A percentile compares a stretch with the other conserved stretches of the same genome.
Evolutionary conservation across 805 yeast genomes (phyloP).

Genomic region (Yarrowia deformans): DNA sequence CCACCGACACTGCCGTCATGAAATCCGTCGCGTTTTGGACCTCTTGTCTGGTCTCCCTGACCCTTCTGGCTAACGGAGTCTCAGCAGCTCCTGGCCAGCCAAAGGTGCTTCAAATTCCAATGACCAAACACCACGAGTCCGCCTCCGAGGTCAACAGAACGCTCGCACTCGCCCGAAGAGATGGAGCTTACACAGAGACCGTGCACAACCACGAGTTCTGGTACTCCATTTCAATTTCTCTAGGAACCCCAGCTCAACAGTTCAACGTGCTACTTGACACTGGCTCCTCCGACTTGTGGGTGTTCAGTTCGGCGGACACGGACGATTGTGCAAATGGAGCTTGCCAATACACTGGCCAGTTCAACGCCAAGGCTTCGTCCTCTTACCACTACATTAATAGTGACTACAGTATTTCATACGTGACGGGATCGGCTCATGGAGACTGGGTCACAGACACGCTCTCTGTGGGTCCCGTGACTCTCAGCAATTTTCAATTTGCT

Average conservation of each 20-base stretch:
- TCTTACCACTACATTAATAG: slow-evolving; percentile 42
- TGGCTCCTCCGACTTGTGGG: slow-evolving; percentile 76
- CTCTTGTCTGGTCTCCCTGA: background rate
- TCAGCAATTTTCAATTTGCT: slow-evolving; percentile 68
- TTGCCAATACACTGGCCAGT: slow-evolving; percentile 7
- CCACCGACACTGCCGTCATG: background rate
- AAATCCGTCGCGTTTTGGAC: background rate
- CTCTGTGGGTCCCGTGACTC: slow-evolving; percentile 56
- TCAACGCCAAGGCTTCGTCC: slow-evolving; percentile 40
- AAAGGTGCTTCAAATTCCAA: background rate
- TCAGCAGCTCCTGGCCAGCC: background rate
- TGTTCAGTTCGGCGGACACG: slow-evolving; percentile 44
- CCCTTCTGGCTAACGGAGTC: background rate
- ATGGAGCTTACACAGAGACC: background rate
- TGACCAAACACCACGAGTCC: slow-evolving; percentile 7
- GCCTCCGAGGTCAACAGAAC: background rate
- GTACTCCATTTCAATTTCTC: slow-evolving; percentile 38
- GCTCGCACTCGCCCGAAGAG: background rate
- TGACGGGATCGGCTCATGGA: slow-evolving; percentile 57
- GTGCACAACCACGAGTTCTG: slow-evolving; percentile 24
- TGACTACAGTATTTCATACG: slow-evolving; percentile 43
- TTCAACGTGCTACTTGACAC: slow-evolving; percentile 67
- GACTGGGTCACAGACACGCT: slow-evolving; percentile 67
- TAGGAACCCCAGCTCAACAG: slow-evolving; percentile 67
- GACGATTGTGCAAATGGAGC: slow-evolving; percentile 8